Conservation (phyloP, 83 land plant species). For the Isoetes engelmannii region DNA sequence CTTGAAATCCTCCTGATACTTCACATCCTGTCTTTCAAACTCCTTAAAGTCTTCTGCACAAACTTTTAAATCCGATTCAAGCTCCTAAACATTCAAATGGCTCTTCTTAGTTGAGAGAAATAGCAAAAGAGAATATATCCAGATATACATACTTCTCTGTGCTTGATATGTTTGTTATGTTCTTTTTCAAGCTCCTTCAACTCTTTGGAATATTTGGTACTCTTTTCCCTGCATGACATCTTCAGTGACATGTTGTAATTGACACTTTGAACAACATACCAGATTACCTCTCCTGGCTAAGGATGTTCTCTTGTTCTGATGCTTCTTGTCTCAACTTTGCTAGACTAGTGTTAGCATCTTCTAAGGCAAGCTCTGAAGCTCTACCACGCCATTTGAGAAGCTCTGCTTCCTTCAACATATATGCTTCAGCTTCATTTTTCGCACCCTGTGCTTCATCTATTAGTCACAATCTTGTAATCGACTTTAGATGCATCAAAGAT, state of each 20-base stretch:
- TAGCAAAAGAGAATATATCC: background rate
- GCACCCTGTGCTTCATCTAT: constrained; percentile 43
- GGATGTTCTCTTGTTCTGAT: constrained; percentile 48
- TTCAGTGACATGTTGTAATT: background rate
- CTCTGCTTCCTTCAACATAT: constrained; percentile 79
- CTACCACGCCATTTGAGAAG: constrained; percentile 70
- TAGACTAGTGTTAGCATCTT: constrained; percentile 40
- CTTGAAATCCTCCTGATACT: constrained; percentile 82
- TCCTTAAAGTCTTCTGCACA: constrained; percentile 80
- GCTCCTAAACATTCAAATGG: constrained; percentile 42
- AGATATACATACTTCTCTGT: constrained; percentile 52
- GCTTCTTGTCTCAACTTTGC: constrained; percentile 41
- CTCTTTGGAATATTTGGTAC: constrained; percentile 37
- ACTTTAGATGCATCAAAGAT: no score
- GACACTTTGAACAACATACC: background rate
- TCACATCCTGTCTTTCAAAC: constrained; percentile 89
- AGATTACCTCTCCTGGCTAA: constrained; percentile 53
- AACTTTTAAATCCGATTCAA: constrained; percentile 48
- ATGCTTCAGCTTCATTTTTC: constrained; percentile 87
- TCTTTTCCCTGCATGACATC: constrained; percentile 51
- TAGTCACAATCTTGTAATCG: no score
- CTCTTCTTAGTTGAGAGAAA: background rate
- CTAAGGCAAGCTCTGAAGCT: constrained; percentile 56
- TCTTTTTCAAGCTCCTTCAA: constrained; percentile 72
- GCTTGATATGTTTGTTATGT: constrained; percentile 50